Evolutionary conservation across 1,284 basidiomycete genomes (phyloP).

Genomic region (Irpex sp.): DNA sequence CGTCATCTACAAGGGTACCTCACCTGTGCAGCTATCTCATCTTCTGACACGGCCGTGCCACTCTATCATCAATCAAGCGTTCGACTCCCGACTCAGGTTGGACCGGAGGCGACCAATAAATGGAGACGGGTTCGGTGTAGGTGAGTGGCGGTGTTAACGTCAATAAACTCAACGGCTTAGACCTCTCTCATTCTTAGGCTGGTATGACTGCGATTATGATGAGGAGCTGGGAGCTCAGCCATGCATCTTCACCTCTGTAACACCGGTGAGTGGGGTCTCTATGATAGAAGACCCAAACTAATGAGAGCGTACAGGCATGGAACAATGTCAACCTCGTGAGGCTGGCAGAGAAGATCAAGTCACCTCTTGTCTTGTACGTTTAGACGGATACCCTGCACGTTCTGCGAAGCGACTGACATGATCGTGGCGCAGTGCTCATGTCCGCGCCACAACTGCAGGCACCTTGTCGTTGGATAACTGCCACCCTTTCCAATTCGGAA

Average conservation of each 20-base stretch:
- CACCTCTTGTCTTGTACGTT: constrained; percentile 84
- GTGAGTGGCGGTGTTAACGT: constrained; percentile 41
- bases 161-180: too few relatives aligned
- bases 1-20: constrained; percentile 87
- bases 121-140: constrained; percentile 96
- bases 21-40: constrained; percentile 84
- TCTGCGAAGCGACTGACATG: neutral
- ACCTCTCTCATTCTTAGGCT: constrained; percentile 40
- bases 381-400: neutral
- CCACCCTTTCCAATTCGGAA: constrained; percentile 85
- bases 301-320: constrained; percentile 62
- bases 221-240: constrained; percentile 81
- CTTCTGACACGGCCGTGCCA: constrained; percentile 89
- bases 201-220: constrained; percentile 80
- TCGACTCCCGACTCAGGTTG: constrained; percentile 83
- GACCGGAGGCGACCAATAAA: constrained; percentile 83
- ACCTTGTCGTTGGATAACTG: constrained; percentile 91
- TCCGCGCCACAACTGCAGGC: constrained; percentile 83
- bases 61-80: constrained; percentile 94
- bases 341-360: constrained; percentile 92
- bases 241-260: constrained; percentile 95
- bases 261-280: constrained; percentile 56
- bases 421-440: constrained; percentile 65
- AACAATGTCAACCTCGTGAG: constrained; percentile 88
- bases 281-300: neutral